These are phyloP conservation scores for Cyclospora cayetanensis DNA, from an alignment of 169 alveolate species.

Conservation along the genomic window DNA sequence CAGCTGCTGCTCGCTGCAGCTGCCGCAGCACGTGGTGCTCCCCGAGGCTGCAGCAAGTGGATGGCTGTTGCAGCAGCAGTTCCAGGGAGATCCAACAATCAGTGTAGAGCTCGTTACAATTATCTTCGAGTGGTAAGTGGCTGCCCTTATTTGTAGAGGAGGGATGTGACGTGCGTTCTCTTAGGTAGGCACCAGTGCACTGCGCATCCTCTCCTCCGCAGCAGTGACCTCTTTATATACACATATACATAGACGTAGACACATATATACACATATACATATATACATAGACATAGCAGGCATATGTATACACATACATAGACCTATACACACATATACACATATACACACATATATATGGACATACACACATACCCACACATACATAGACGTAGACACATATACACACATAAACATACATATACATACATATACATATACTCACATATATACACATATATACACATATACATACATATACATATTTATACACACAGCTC, in stretches of 20 bases:
- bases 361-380: neutral
- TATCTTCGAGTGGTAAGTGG: constrained; percentile 53
- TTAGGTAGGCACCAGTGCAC: no score
- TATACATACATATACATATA: neutral
- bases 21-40: constrained; percentile 69
- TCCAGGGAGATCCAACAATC: constrained; percentile 85
- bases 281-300: neutral
- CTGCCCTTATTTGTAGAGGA: no score
- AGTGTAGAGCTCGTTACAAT: constrained; percentile 83
- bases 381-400: neutral
- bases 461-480: neutral
- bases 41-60: constrained; percentile 80
- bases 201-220: no score
- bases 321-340: neutral
- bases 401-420: neutral
- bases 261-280: neutral
- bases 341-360: neutral
- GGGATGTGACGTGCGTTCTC: no score
- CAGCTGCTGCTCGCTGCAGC: constrained; percentile 72
- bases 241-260: neutral
- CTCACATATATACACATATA: neutral
- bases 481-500: neutral
- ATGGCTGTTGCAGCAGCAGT: constrained; percentile 81
- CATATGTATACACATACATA: neutral
- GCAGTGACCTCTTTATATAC: neutral